Evolutionary conservation across 2,329 filamentous ascomycete genomes (phyloP).

Genomic region (Monilinia vaccinii-corymbosi): DNA sequence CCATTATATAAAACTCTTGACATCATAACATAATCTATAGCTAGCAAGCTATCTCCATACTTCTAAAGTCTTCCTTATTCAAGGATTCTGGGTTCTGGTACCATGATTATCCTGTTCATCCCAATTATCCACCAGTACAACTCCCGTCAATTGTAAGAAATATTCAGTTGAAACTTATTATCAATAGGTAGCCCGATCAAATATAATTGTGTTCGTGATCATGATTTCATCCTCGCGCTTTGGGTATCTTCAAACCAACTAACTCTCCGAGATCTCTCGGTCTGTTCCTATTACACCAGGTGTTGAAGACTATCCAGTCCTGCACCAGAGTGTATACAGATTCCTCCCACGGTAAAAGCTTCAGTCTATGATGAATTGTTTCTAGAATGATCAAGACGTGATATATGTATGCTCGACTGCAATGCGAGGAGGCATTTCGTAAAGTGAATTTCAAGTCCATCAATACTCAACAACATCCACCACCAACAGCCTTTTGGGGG

Average conservation of each 20-base stretch:
- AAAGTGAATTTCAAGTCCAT: background rate
- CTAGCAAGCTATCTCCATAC: too few species aligned
- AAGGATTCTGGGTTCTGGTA: too few species aligned
- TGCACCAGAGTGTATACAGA: constrained; percentile 2
- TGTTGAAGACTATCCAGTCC: constrained; percentile 2
- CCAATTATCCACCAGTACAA: too few species aligned
- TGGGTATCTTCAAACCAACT: background rate
- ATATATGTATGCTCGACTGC: background rate
- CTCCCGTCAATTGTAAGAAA: too few species aligned
- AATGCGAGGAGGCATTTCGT: background rate
- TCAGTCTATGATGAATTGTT: background rate
- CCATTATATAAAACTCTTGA: too few species aligned
- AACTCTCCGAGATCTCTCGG: background rate
- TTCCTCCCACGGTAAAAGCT: background rate
- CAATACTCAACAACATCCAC: constrained; percentile 22
- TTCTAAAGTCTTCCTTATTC: too few species aligned
- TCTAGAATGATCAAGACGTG: background rate
- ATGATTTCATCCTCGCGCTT: background rate
- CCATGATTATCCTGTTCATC: too few species aligned
- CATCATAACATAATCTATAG: too few species aligned
- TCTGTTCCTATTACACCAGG: constrained; percentile 5
- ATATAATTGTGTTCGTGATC: background rate
- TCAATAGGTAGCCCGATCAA: background rate
- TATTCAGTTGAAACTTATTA: too few species aligned
- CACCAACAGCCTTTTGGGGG: constrained; percentile 18